A percentile compares a stretch with the other conserved stretches of the same genome.
phyloP scores from a whole-genome alignment of 495 filamentous ascomycete genomes.

The Neurospora sp. region DNA sequence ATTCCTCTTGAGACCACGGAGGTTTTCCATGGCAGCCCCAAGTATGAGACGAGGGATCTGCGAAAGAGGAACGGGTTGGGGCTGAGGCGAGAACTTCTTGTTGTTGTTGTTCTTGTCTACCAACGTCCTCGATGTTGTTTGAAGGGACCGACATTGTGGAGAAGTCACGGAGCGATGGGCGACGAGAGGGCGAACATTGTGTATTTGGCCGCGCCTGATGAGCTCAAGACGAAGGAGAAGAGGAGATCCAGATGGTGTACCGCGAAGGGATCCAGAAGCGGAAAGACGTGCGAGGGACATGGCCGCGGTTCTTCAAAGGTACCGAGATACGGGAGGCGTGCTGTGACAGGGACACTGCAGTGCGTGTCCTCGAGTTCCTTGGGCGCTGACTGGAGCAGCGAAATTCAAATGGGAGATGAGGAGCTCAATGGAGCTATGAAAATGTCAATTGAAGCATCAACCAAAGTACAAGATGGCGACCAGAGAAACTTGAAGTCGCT shows the following conservation, averaged over 20 bases:
- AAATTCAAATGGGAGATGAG: background rate
- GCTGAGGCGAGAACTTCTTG: conserved; percentile 13
- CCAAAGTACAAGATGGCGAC: background rate
- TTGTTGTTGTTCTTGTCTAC: conserved; percentile 3
- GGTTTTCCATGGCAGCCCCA: conserved; percentile 19
- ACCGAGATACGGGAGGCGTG: background rate
- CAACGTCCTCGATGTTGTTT: conserved; percentile 9
- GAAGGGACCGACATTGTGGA: conserved; percentile 8
- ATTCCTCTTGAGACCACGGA: conserved; percentile 21
- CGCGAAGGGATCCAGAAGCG: background rate
- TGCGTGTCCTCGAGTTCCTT: background rate
- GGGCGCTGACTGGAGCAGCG: background rate
- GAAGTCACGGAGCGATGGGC: background rate
- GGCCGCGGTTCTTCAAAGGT: background rate
- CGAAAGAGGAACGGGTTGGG: conserved; percentile 4
- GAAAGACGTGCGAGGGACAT: background rate
- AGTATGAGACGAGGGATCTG: conserved; percentile 15
- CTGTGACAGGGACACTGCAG: background rate
- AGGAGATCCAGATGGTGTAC: background rate
- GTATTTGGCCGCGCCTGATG: background rate
- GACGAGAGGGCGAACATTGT: background rate
- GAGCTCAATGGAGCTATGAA: background rate
- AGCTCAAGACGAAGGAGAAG: conserved; percentile 1
- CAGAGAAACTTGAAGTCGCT: background rate
- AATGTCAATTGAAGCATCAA: background rate